Base-by-base conservation (phyloP, 225 moss, liverwort and hornwort genomes). In the Climacium dendroides region DNA sequence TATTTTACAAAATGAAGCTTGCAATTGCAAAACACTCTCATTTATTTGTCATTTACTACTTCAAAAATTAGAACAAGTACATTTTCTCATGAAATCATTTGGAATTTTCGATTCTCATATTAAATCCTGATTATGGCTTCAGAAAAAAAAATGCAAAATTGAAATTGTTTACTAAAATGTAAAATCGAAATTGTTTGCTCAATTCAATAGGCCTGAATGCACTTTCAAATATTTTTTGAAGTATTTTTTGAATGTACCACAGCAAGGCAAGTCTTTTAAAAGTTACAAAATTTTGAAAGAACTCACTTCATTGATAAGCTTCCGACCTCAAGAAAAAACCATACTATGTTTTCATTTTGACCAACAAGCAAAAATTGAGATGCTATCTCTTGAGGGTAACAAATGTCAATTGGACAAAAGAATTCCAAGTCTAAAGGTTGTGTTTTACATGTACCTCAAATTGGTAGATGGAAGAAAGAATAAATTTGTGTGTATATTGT, bases 401-500 rank as follows among this genome's bases (percentile, higher is more conserved):
- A n/a, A n/a, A n/a, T n/a, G n/a, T n/a, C n/a, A n/a, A n/a, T n/a
- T n/a, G n/a, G 5, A 45, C 3, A 45, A 41, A 39, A 25, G 8
- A 39, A 69, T 14, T 14, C 2, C 7, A 69, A 13, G 41, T 24
- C 11, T n/a, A 22, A 22, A 22, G 10, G 17, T 45, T 29, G 45
- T 16, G 2, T 41, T 41, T 15, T 5, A 5, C 9, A 8, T 70
- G 25, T 39, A 23, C 13, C 6, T 66, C 37, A 67, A 69, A 24
- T 10, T 6, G 6, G 4, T n/a, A 6, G 10, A 37, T 0, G 1
- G 5, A 45, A 45, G 10, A 45, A 4, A 10, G 6, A 10, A 29
- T 10, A 72, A 45, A 45, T 72, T 28, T 29, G 16, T 10, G 0
- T 47, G 18, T 18, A 28, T n/a, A n/a, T n/a, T n/a, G n/a, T n/a